Evolutionary conservation across 2,329 filamentous ascomycete species (phyloP), one percentile per base, ranked within the genome.

Genomic region (Fusarium acutatum): DNA sequence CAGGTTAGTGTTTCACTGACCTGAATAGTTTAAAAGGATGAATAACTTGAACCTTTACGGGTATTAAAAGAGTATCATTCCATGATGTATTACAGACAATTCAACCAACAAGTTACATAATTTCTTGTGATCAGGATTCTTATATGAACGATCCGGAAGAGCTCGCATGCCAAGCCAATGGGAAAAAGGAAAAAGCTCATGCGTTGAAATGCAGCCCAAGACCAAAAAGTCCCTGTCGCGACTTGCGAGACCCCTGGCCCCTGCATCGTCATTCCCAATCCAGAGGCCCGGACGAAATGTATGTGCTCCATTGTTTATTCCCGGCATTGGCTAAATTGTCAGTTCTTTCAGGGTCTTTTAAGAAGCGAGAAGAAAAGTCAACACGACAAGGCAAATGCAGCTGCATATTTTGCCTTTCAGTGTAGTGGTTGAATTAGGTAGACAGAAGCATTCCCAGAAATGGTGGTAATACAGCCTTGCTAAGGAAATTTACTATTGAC

Each of bases 231-330:
- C 64, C 69, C 59, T 73, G 64, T 64, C 53, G 8, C 28, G 46
- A 49, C 37, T 40, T 35, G 37, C 43, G 18, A 37, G 17, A 56
- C 64, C 69, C 69, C 69, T 69, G 69, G n/a, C 56, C 52, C 46
- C 40, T 73, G 66, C 46, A 64, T 64, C 38, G 18, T 46, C 28
- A 49, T 44, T 34, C 32, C 56, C 37, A 60, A 53, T 61, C 32
- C 54, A 59, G 65, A 67, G 53, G 63, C 63, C 54, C 20, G 54
- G 60, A 46, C 22, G 40, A 53, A 49, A 69, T 60, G 69, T 40
- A 38, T 47, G 56, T 64, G 37, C 38, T 64, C 57, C 14, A 38
- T 52, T 69, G 47, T 28, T 66, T 73, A 73, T 73, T 70, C 65
- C 69, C 69, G 60, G 58, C 22, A 22, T 46, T 69, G 37, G 57